These are phyloP conservation scores for Mitragyna speciosa DNA, from an alignment of 257 asterid genomes.

Conservation along the genomic window DNA sequence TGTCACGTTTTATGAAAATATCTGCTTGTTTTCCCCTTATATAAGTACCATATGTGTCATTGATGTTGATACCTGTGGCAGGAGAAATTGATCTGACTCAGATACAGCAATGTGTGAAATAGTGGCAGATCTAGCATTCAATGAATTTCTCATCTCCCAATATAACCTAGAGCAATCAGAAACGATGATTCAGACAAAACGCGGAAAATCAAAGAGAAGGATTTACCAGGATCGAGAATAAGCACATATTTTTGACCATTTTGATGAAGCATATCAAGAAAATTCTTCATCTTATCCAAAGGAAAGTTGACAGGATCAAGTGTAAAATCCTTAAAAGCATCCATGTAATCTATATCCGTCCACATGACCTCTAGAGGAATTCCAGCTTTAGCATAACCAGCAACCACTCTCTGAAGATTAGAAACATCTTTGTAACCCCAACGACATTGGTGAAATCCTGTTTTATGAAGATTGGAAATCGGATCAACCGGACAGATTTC, in stretches of 20 bases:
- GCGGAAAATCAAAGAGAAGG: neutral
- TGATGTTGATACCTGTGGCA: slow-evolving; percentile 53
- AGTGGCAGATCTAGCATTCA: neutral
- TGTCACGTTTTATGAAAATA: slow-evolving; percentile 67
- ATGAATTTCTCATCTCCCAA: neutral
- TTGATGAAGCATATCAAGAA: slow-evolving; percentile 57
- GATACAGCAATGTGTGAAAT: neutral
- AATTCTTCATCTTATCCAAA: slow-evolving; percentile 42
- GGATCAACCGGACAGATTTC: no score
- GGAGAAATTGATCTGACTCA: neutral
- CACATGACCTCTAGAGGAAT: slow-evolving; percentile 95
- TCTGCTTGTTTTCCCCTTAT: slow-evolving; percentile 66
- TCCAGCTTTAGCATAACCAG: slow-evolving; percentile 58
- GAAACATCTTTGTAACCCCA: slow-evolving; percentile 71
- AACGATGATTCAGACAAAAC: neutral
- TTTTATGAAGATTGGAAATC: neutral
- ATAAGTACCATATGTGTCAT: slow-evolving; percentile 64
- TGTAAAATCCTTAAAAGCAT: slow-evolving; percentile 83
- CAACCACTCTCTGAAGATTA: slow-evolving; percentile 70
- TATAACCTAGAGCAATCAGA: neutral
- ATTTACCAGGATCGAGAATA: slow-evolving; percentile 86
- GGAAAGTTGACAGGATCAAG: slow-evolving; percentile 82
- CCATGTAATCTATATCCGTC: slow-evolving; percentile 98
- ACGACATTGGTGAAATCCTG: slow-evolving; percentile 91
- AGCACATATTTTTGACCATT: slow-evolving; percentile 71